Percentiles rank a stretch among this genome's conserved stretches.
phyloP scores from a whole-genome alignment of 768 basidiomycete species.

The Suillus sp. region DNA sequence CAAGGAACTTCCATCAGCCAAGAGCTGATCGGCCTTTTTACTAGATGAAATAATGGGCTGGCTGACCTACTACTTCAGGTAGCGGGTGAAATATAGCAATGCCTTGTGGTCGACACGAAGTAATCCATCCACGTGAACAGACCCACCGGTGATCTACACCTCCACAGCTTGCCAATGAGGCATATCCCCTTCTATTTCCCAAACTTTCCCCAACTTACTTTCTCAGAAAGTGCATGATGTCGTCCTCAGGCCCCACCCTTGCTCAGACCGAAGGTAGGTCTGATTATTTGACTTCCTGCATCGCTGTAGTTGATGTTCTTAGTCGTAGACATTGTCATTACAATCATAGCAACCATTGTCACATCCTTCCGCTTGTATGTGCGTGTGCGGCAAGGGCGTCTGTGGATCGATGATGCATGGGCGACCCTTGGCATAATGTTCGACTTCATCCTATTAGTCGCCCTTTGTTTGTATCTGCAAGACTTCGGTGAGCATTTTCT shows the following conservation, averaged over 20 bases:
- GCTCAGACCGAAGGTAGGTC: background rate
- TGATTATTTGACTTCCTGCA: background rate
- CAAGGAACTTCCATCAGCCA: too few relatives aligned
- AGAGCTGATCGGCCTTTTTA: too few relatives aligned
- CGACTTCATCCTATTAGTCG: background rate
- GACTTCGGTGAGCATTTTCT: background rate
- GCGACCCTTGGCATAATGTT: background rate
- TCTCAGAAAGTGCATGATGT: background rate
- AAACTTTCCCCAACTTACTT: background rate
- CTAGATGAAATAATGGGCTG: background rate
- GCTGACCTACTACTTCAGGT: background rate
- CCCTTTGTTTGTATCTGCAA: background rate
- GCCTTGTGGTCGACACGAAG: too few relatives aligned
- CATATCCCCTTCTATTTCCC: background rate
- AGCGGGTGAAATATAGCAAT: background rate
- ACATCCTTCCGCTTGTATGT: background rate
- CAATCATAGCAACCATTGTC: background rate
- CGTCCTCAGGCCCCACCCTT: background rate
- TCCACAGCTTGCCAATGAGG: too few relatives aligned
- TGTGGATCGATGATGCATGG: constrained; percentile 1
- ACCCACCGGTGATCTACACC: too few relatives aligned
- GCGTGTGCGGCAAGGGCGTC: background rate
- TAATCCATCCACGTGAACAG: too few relatives aligned
- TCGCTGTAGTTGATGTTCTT: background rate
- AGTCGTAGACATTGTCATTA: background rate